Base-by-base conservation (phyloP, 306 rosid genomes). In the Rosa persica region DNA sequence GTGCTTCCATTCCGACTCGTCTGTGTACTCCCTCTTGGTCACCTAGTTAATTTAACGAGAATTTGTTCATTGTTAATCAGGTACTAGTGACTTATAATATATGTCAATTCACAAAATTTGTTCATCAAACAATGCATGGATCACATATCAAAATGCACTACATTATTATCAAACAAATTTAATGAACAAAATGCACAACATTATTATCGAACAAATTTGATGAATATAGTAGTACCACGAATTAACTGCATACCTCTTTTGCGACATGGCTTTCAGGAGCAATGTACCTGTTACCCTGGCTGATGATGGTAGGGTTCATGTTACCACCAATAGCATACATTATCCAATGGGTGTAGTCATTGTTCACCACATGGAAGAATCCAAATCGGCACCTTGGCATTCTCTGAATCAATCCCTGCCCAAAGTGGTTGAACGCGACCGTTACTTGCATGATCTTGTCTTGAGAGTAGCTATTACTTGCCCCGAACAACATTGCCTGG, bases 251-350 rank as follows among this genome's bases (percentile, higher is more conserved):
- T 89, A 93, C 98, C 96, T 91, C 85, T 88, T 90, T 91, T 30
- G 92, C 72, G 40, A 7, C 0, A 0, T 0, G 5, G 82, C 77
- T 81, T 3, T 74, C 40, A 22, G 91, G 88, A 46, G 86, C 96
- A 2, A 89, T 83, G 77, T 90, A 94, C 67, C 94, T 52, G 77
- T 92, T 94, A 42, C 96, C 98, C 79, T 94, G 97, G 65, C 96
- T 90, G 20, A 93, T 81, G 20, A 94, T 79, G 60, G 96, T 94
- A 34, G 98, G 96, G 55, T 84, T 73, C 74, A 57, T 30, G 86
- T 87, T 92, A 19, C 97, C 96, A 7, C 98, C 98, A 20, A 94
- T 90, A 83, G 98, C 98, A 30, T 94, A 94, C 98, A 90, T 91
- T 48, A 82, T 79, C 97, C 97, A 93, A 13, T 89, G 96, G 47